These are phyloP conservation scores for Colletotrichum orbiculare DNA, from an alignment of 2,329 filamentous ascomycete species.

Conservation along the genomic window DNA sequence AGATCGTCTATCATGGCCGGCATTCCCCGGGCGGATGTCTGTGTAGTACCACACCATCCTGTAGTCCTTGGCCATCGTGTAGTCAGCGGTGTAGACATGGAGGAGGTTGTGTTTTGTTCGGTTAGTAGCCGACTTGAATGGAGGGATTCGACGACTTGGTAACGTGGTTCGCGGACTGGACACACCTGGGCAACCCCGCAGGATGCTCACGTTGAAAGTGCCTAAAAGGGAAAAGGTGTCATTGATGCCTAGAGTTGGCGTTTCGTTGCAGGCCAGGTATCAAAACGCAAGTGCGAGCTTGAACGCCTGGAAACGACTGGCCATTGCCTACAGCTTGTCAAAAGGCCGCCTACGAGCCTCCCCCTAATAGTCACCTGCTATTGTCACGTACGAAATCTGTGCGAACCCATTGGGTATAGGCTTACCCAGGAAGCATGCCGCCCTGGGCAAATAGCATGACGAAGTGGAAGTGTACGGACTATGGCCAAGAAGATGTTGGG, in stretches of 20 bases:
- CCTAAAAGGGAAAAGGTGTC: constrained; percentile 5
- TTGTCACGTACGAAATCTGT: no score
- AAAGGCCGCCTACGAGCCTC: no score
- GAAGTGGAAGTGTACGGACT: no score
- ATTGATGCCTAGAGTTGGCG: constrained; percentile 8
- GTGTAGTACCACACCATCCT: constrained; percentile 15
- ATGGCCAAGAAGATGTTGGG: no score
- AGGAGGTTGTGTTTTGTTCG: constrained; percentile 12
- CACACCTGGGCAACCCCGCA: not conserved
- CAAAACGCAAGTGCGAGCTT: constrained; percentile 22
- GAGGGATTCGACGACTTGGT: not conserved
- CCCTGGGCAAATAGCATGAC: no score
- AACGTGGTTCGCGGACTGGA: constrained; percentile 15
- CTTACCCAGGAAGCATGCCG: no score
- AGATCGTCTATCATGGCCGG: not conserved
- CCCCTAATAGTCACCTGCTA: no score
- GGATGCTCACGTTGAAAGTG: not conserved
- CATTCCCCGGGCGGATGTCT: not conserved
- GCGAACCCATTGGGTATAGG: no score
- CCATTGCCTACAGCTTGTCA: no score
- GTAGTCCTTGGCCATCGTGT: not conserved
- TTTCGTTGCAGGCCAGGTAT: not conserved
- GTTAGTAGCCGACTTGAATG: constrained; percentile 1
- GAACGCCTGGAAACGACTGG: not conserved
- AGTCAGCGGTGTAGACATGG: constrained; percentile 22